Evolutionary conservation across 805 yeast species (phyloP).

Genomic region (Sungouiozyma ichnusensis): DNA sequence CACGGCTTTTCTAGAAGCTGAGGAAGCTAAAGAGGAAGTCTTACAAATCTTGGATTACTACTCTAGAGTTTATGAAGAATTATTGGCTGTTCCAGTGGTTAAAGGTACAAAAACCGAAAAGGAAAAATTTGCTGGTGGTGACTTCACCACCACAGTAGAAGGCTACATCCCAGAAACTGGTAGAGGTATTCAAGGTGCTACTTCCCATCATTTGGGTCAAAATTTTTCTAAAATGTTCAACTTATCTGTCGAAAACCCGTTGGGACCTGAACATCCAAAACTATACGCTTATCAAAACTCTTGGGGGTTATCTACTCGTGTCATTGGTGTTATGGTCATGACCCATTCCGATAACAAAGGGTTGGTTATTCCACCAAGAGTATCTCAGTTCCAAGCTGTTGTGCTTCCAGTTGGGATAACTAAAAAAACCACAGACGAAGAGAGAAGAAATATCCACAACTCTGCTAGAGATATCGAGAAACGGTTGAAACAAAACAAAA

Average conservation of each 20-base stretch:
- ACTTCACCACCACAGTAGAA: slow-evolving; percentile 89
- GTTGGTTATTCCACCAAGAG: slow-evolving; percentile 94
- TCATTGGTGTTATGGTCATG: slow-evolving; percentile 99
- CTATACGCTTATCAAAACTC: slow-evolving; percentile 91
- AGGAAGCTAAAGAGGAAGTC: slow-evolving; percentile 78
- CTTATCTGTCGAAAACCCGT: slow-evolving; percentile 91
- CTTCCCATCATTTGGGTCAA: slow-evolving; percentile 95
- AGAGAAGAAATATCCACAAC: slow-evolving; percentile 54
- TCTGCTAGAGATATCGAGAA: slow-evolving; percentile 64
- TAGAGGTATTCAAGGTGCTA: slow-evolving; percentile 99
- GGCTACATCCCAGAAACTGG: slow-evolving; percentile 98
- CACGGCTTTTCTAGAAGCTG: slow-evolving; percentile 84
- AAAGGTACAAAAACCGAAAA: slow-evolving; percentile 94
- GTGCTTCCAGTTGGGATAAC: slow-evolving; percentile 94
- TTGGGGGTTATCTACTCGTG: slow-evolving; percentile 98
- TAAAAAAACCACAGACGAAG: slow-evolving; percentile 69
- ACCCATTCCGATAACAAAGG: slow-evolving; percentile 98
- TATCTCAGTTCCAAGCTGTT: slow-evolving; percentile 84
- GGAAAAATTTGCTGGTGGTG: slow-evolving; percentile 98
- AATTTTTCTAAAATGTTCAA: slow-evolving; percentile 98
- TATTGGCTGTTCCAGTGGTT: slow-evolving; percentile 94
- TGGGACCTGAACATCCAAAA: slow-evolving; percentile 78
- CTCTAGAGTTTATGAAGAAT: slow-evolving; percentile 74
- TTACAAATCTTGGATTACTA: slow-evolving; percentile 77
- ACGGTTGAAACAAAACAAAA: slow-evolving; percentile 46